A percentile compares a stretch with the other conserved stretches of the same genome.
Evolutionary conservation across 2,329 filamentous ascomycete genomes (phyloP).

Genomic region (Arthroderma sp.): DNA sequence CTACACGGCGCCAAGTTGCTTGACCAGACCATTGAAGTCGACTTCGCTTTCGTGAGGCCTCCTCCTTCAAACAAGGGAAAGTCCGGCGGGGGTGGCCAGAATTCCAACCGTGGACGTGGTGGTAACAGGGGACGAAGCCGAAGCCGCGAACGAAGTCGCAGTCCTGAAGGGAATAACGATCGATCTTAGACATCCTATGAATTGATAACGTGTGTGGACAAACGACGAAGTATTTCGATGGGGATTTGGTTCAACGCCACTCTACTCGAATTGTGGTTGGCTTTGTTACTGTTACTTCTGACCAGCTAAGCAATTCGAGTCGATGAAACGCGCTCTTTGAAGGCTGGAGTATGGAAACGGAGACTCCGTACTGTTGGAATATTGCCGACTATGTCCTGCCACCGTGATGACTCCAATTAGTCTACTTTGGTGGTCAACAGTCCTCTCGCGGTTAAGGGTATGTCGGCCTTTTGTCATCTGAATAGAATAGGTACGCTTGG

Average conservation of each 20-base stretch:
- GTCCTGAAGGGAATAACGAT: constrained; percentile 30
- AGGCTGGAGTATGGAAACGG: background rate
- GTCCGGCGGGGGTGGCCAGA: constrained; percentile 20
- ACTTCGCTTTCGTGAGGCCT: constrained; percentile 54
- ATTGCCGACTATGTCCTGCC: background rate
- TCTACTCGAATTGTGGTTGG: background rate
- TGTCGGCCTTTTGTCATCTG: background rate
- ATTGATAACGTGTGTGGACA: background rate
- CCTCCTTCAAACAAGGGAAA: constrained; percentile 40
- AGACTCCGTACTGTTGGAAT: background rate
- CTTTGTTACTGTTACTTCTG: background rate
- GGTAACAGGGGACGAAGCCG: constrained; percentile 32
- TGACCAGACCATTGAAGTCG: constrained; percentile 53
- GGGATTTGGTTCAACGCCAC: background rate
- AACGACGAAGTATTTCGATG: background rate
- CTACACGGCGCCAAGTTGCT: constrained; percentile 50
- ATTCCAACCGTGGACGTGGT: constrained; percentile 29
- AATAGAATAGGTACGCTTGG: background rate
- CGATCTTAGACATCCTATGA: background rate
- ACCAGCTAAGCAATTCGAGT: background rate
- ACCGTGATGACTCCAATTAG: background rate
- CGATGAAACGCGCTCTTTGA: background rate
- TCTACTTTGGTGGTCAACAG: background rate
- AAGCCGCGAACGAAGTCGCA: constrained; percentile 37
- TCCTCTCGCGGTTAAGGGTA: background rate